These are phyloP conservation scores for Saccharomyces cerevisiae DNA, from an alignment of 805 yeast species.

Conservation along the genomic window DNA sequence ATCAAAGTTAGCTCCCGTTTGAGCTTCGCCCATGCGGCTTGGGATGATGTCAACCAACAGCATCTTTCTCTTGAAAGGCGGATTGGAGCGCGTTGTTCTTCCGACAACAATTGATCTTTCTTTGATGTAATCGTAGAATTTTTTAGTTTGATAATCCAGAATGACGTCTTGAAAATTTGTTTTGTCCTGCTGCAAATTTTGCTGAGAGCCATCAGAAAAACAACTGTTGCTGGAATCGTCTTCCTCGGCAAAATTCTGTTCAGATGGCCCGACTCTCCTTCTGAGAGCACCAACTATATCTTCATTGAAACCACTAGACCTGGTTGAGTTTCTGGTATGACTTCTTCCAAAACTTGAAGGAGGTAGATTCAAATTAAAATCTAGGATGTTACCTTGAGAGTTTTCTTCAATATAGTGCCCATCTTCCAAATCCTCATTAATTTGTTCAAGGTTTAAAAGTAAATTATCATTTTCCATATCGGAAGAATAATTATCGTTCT, in stretches of 20 bases:
- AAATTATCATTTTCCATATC: conserved; percentile 8
- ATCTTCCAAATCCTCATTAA: conserved; percentile 24
- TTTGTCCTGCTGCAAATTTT: background rate
- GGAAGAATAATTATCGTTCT: conserved; percentile 2
- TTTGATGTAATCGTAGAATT: conserved; percentile 24
- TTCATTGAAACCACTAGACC: conserved; percentile 9
- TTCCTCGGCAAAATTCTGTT: background rate
- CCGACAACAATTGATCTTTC: conserved; percentile 19
- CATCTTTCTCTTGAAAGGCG: conserved; percentile 14
- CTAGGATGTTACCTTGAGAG: conserved; percentile 9
- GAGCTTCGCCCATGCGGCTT: conserved; percentile 10
- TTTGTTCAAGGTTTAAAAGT: conserved; percentile 22
- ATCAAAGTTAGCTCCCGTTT: background rate
- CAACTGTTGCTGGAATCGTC: conserved; percentile 2
- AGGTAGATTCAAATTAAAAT: conserved; percentile 23
- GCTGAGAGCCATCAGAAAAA: background rate
- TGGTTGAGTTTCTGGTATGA: conserved; percentile 15
- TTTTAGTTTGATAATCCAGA: conserved; percentile 21
- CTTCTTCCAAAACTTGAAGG: conserved; percentile 28
- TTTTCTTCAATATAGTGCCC: conserved; percentile 4
- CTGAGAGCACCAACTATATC: conserved; percentile 21
- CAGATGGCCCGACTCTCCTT: conserved; percentile 5
- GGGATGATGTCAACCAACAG: conserved; percentile 26
- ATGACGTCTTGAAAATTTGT: conserved; percentile 1
- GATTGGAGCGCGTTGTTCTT: conserved; percentile 11